A percentile compares a stretch with the other conserved stretches of the same genome.
Evolutionary conservation across 352 stramenopile genomes (phyloP).

Genomic region (Pythium folliculosum): DNA sequence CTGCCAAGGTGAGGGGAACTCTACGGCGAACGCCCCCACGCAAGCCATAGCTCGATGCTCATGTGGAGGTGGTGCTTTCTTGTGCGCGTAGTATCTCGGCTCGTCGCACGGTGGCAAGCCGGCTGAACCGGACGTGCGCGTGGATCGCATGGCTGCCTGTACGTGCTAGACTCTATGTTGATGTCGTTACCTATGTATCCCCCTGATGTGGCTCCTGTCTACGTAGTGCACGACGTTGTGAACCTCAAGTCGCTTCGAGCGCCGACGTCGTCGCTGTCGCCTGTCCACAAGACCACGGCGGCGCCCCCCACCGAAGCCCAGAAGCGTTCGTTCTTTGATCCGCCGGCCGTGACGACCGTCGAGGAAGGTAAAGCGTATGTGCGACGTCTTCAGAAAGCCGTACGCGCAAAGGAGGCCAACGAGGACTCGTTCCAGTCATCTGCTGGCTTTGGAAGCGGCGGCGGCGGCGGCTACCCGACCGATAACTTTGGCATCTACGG

Average conservation of each 20-base stretch:
- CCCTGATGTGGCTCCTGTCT: neutral
- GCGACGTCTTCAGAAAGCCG: constrained; percentile 54
- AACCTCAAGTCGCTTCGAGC: constrained; percentile 53
- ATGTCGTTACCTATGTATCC: neutral
- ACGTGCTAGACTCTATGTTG: neutral
- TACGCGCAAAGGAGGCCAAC: constrained; percentile 49
- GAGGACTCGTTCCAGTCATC: constrained; percentile 56
- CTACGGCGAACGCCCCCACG: too few species aligned
- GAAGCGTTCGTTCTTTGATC: constrained; percentile 75
- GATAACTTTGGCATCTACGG: constrained; percentile 79
- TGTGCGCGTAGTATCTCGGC: constrained; percentile 12
- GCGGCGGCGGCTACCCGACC: constrained; percentile 26
- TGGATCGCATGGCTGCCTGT: constrained; percentile 17
- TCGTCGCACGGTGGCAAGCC: constrained; percentile 3
- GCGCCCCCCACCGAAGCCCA: constrained; percentile 10
- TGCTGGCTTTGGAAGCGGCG: constrained; percentile 47
- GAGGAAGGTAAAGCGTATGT: constrained; percentile 78
- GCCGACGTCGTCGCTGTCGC: constrained; percentile 36
- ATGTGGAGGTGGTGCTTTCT: neutral
- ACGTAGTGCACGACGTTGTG: constrained; percentile 63
- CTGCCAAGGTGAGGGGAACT: constrained; percentile 39
- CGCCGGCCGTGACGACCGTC: constrained; percentile 57
- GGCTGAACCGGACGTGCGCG: constrained; percentile 3
- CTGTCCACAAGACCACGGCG: constrained; percentile 39
- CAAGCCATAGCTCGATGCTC: neutral